Evolutionary conservation across 495 filamentous ascomycete genomes (phyloP).

Genomic region (Jackrogersella minutella): DNA sequence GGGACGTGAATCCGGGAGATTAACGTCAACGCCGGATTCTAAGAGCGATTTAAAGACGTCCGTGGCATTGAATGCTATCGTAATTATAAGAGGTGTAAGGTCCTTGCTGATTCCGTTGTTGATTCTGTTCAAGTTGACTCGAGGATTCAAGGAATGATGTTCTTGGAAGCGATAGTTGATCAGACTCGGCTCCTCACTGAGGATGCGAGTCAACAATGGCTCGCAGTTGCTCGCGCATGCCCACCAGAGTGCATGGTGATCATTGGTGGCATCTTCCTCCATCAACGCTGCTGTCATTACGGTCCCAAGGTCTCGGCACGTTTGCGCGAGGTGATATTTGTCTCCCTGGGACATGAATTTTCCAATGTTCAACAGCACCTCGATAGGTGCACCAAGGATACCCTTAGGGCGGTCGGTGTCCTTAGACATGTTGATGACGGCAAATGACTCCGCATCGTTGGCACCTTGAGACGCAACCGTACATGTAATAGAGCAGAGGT

Average conservation of each 20-base stretch:
- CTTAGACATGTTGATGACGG: too few relatives aligned
- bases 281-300: background rate
- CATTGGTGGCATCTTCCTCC: conserved; percentile 7
- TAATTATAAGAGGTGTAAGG: background rate
- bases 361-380: background rate
- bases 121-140: too few relatives aligned
- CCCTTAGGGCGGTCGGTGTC: background rate
- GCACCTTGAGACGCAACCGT: too few relatives aligned
- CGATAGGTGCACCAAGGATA: background rate
- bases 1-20: background rate
- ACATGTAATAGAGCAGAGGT: too few relatives aligned
- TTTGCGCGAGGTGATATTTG: background rate
- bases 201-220: background rate
- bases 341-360: background rate
- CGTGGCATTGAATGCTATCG: background rate
- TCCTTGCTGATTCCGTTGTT: too few relatives aligned
- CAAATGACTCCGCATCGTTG: too few relatives aligned
- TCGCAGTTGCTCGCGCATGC: background rate
- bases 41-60: background rate
- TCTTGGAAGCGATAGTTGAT: background rate
- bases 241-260: conserved; percentile 18
- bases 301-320: background rate
- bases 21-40: background rate
- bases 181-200: background rate
- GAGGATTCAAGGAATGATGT: background rate